These are phyloP conservation scores for Coelastrella sp. DNA, from an alignment of 139 green algal species.

Conservation along the genomic window DNA sequence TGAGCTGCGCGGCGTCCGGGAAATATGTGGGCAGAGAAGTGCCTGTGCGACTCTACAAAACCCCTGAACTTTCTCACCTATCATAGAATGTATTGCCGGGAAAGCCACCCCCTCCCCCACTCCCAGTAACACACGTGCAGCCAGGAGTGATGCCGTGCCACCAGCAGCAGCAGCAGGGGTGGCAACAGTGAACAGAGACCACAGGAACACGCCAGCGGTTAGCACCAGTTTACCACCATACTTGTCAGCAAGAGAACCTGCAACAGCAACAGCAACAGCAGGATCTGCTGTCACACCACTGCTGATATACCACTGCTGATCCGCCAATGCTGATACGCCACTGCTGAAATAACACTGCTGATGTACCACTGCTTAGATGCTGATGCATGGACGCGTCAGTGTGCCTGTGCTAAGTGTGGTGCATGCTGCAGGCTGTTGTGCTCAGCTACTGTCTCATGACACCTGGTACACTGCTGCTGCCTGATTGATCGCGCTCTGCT, in stretches of 20 bases:
- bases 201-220: conserved; percentile 63
- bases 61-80: conserved; percentile 49
- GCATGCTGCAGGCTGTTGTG: background rate
- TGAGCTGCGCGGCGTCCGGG: too few relatives aligned
- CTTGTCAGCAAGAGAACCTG: conserved; percentile 72
- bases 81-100: conserved; percentile 83
- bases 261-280: background rate
- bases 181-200: conserved; percentile 77
- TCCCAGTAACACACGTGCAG: conserved; percentile 75
- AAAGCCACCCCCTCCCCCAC: conserved; percentile 87
- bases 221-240: conserved; percentile 81
- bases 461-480: too few relatives aligned
- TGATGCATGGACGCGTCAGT: too few relatives aligned
- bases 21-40: too few relatives aligned
- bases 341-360: background rate
- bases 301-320: background rate
- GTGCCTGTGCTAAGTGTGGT: too few relatives aligned
- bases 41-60: background rate
- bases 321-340: background rate
- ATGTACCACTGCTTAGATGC: too few relatives aligned
- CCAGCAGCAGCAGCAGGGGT: conserved; percentile 68
- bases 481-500: too few relatives aligned
- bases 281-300: background rate
- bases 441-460: too few relatives aligned
- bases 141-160: conserved; percentile 67